A percentile compares a stretch with the other conserved stretches of the same genome.
phyloP scores from a whole-genome alignment of 192 early-diverging fungal species.

The Geranomyces michiganensis region DNA sequence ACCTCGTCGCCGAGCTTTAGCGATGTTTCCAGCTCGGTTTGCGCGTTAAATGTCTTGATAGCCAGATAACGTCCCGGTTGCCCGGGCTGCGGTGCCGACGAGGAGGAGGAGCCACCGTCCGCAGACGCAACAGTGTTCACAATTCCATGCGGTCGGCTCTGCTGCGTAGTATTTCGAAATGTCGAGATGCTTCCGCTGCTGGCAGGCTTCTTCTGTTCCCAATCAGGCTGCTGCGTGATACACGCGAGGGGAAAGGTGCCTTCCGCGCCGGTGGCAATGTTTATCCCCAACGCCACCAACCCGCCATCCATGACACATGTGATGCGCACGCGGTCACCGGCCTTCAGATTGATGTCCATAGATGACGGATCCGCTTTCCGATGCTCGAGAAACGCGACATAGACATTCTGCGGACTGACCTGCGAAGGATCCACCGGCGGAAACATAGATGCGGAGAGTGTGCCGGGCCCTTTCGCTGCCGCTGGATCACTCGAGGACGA shows the following conservation, averaged over 20 bases:
- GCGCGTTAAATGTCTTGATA: constrained; percentile 11
- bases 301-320: constrained; percentile 16
- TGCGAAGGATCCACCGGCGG: neutral
- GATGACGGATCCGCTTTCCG: constrained; percentile 5
- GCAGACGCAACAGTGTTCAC: neutral
- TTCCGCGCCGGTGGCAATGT: constrained; percentile 20
- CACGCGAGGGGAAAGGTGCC: constrained; percentile 21
- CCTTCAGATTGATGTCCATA: constrained; percentile 23
- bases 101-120: neutral
- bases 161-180: too few species aligned
- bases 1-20: constrained; percentile 30
- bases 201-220: neutral
- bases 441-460: neutral
- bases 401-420: constrained; percentile 11
- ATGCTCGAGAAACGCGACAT: constrained; percentile 3
- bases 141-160: neutral
- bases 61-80: constrained; percentile 22
- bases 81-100: neutral
- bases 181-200: neutral
- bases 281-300: constrained; percentile 15
- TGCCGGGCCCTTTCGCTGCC: neutral
- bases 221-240: neutral
- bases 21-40: constrained; percentile 24
- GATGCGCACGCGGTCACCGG: constrained; percentile 17
- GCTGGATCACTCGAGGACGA: neutral